Conservation (phyloP, 176 grass and related monocot species). For the Poa annua region DNA sequence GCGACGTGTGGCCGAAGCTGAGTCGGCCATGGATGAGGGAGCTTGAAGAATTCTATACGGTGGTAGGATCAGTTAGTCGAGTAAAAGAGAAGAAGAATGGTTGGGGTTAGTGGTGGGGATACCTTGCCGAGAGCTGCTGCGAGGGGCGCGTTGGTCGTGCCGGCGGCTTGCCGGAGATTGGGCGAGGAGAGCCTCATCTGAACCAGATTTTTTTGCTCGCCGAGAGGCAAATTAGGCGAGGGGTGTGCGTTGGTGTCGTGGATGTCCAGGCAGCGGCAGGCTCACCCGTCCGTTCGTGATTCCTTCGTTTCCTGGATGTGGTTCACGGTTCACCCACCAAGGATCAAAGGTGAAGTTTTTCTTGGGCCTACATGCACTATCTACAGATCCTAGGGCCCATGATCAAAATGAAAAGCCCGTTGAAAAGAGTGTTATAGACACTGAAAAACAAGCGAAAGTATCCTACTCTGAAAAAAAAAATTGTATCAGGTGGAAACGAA, state of each 20-base stretch:
- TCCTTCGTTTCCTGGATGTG: slow-evolving; percentile 11
- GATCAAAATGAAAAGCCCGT: not conserved
- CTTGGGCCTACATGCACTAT: not conserved
- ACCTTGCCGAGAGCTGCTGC: slow-evolving; percentile 34
- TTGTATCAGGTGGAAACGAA: no score
- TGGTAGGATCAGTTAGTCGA: not conserved
- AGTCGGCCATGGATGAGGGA: slow-evolving; percentile 48
- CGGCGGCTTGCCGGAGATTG: slow-evolving; percentile 49
- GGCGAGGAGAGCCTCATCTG: slow-evolving; percentile 45
- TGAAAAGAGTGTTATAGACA: not conserved
- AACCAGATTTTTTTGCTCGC: slow-evolving; percentile 15
- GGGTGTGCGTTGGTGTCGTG: not conserved
- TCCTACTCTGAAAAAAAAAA: no score
- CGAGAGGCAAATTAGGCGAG: not conserved
- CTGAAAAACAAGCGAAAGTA: not conserved
- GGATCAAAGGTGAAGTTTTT: not conserved
- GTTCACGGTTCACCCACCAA: not conserved
- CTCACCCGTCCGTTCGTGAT: slow-evolving; percentile 34
- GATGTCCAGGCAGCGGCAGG: slow-evolving; percentile 20
- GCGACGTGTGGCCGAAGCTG: slow-evolving; percentile 48
- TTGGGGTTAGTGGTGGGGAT: not conserved
- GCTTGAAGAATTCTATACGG: slow-evolving; percentile 38
- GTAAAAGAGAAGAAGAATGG: not conserved
- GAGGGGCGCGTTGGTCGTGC: slow-evolving; percentile 17
- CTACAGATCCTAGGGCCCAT: not conserved